These are phyloP conservation scores for Bruguiera hainesii DNA, from an alignment of 441 rosid species.

Conservation along the genomic window DNA sequence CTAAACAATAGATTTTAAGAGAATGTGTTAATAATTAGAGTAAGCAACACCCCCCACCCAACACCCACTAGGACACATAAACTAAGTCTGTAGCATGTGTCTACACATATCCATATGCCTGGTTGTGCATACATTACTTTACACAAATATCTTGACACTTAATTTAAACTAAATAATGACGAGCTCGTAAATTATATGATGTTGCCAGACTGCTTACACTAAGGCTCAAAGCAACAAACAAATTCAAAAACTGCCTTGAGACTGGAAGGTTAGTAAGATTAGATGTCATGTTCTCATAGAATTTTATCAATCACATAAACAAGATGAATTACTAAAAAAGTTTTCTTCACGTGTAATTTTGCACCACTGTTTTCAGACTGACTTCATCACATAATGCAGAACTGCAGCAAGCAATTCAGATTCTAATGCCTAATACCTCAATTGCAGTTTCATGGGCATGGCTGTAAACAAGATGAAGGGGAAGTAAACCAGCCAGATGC, in stretches of 20 bases:
- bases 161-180: too few species aligned
- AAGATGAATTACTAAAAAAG: not conserved
- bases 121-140: too few species aligned
- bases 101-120: too few species aligned
- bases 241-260: not conserved
- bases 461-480: constrained; percentile 96
- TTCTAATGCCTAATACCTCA: constrained; percentile 54
- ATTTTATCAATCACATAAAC: not conserved
- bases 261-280: not conserved
- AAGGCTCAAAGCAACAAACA: not conserved
- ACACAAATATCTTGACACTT: too few species aligned
- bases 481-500: constrained; percentile 96
- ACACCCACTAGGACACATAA: too few species aligned
- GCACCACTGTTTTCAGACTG: not conserved
- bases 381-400: not conserved
- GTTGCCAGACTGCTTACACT: not conserved
- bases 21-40: too few species aligned
- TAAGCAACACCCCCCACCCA: too few species aligned
- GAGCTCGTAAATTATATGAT: not conserved
- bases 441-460: constrained; percentile 95
- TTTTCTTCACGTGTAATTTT: constrained; percentile 3
- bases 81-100: too few species aligned
- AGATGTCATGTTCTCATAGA: not conserved
- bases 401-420: constrained; percentile 6
- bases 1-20: too few species aligned